These are phyloP conservation scores for Penicillium verrucosum DNA, from an alignment of 2,329 filamentous ascomycete species.

Conservation along the genomic window DNA sequence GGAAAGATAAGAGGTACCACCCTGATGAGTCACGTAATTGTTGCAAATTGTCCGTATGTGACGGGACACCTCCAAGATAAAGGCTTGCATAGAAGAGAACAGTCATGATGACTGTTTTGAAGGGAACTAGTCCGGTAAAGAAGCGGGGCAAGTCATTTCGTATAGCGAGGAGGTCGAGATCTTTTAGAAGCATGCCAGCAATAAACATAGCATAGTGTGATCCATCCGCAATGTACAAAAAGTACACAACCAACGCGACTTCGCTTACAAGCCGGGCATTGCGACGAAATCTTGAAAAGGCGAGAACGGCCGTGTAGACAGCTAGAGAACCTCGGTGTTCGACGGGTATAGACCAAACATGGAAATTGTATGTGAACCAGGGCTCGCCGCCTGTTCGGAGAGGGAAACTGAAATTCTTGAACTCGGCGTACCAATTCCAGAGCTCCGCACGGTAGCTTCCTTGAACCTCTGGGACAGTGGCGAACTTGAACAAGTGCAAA, in stretches of 20 bases:
- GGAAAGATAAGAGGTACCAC: slow-evolving; percentile 58
- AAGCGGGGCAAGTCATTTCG: slow-evolving; percentile 51
- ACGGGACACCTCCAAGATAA: slow-evolving; percentile 61
- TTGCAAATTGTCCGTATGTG: slow-evolving; percentile 48
- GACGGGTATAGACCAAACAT: slow-evolving; percentile 63
- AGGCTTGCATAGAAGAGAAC: slow-evolving; percentile 52
- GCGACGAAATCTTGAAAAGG: slow-evolving; percentile 55
- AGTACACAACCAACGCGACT: slow-evolving; percentile 58
- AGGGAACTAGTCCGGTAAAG: slow-evolving; percentile 46
- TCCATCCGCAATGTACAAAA: slow-evolving; percentile 65
- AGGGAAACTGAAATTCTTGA: slow-evolving; percentile 68
- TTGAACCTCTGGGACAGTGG: slow-evolving; percentile 41
- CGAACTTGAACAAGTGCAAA: slow-evolving; percentile 54
- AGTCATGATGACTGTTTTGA: slow-evolving; percentile 53
- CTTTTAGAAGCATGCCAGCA: slow-evolving; percentile 60
- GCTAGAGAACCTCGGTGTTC: slow-evolving; percentile 64
- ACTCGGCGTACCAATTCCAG: slow-evolving; percentile 53
- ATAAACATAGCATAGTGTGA: slow-evolving; percentile 61
- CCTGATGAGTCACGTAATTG: slow-evolving; percentile 55
- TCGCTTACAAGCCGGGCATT: slow-evolving; percentile 56
- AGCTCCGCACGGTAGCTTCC: slow-evolving; percentile 49
- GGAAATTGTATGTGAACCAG: slow-evolving; percentile 58
- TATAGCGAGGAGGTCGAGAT: slow-evolving; percentile 56
- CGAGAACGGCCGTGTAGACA: slow-evolving; percentile 57
- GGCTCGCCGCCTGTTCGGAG: slow-evolving; percentile 58